Evolutionary conservation across 177 flowering plant species (phyloP), one percentile per base, ranked within the genome.

Genomic region (Tripterygium wilfordii): DNA sequence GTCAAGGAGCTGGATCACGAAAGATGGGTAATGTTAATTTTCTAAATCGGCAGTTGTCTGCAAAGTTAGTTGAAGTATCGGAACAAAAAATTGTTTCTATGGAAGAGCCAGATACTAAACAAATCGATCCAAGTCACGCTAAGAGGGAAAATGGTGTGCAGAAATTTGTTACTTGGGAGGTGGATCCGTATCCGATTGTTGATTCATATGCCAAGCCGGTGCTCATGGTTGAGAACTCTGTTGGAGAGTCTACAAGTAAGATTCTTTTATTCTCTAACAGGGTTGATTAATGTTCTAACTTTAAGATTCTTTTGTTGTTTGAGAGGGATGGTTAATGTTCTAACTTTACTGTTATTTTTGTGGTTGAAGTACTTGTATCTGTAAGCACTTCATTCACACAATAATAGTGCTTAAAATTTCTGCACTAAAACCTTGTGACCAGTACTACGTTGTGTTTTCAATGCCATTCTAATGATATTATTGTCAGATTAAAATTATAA

Each of bases 41-140:
- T 63, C 81, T 75, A 20, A 70, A 54, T 44, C 61, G 85, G 40
- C 91, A 79, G 46, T 42, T 63, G 1, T 60, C 79, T 2, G 60
- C 66, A 10, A 88, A 83, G 56, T 76, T 79, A 18, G 77, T 78
- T 13, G 91, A 85, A 64, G 84, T 78, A 58, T 68, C 84, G 4
- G 90, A 80, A 45, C 76, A 69, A 40, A 80, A 43, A 44, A 10
- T 43, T 13, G 71, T 56, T 54, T 54, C 67, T 36, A 65, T 47
- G 23, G 94, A 77, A 53, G 91, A 85, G 48, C 80, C 77, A 16
- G 86, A 83, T 67, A 85, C 90, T 13, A 88, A 83, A 33, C 58
- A 68, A 68, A 76, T 83, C 49, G 87, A 88, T 64, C 49, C 59
- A 2, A 70, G 62, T 54, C 78, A 76, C 46, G 53, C 51, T 23